Evolutionary conservation across 352 stramenopile genomes (phyloP).

Genomic region (Globisporangium rhizosaccharum): DNA sequence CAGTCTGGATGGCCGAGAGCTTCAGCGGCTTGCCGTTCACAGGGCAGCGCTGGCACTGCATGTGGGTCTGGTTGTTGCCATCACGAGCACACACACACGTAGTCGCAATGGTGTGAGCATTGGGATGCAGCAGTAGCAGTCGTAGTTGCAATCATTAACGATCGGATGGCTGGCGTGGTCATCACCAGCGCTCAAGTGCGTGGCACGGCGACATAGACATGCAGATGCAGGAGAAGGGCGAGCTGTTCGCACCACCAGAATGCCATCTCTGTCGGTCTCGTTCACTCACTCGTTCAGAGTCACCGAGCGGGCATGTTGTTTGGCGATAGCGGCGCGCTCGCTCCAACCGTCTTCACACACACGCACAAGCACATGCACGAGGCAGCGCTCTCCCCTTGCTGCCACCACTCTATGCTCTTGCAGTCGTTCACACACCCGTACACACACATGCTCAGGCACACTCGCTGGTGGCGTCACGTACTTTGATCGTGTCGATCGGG

Average conservation of each 20-base stretch:
- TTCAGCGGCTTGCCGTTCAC: conserved; percentile 55
- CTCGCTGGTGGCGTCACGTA: conserved; percentile 12
- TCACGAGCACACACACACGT: neutral
- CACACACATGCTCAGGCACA: conserved; percentile 1
- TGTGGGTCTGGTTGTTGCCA: conserved; percentile 87
- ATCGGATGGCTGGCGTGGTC: neutral
- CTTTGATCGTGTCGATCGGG: conserved; percentile 89
- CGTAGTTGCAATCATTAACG: neutral
- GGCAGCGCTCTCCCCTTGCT: neutral
- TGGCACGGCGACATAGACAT: neutral
- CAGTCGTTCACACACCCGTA: neutral
- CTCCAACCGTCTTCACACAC: too few relatives aligned
- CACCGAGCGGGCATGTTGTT: neutral
- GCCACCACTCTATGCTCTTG: neutral
- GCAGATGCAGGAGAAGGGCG: neutral
- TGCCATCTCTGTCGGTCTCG: neutral
- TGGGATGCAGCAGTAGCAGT: neutral
- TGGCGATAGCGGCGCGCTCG: neutral
- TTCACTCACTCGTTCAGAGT: neutral
- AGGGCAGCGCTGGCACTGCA: conserved; percentile 89
- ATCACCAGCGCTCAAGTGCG: neutral
- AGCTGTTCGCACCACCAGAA: conserved; percentile 11
- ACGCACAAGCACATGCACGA: neutral
- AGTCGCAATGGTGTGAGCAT: neutral
- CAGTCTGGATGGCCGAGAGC: conserved; percentile 59